Conservation (phyloP, 2,329 filamentous ascomycete genomes). For the Apiospora saccharicola region DNA sequence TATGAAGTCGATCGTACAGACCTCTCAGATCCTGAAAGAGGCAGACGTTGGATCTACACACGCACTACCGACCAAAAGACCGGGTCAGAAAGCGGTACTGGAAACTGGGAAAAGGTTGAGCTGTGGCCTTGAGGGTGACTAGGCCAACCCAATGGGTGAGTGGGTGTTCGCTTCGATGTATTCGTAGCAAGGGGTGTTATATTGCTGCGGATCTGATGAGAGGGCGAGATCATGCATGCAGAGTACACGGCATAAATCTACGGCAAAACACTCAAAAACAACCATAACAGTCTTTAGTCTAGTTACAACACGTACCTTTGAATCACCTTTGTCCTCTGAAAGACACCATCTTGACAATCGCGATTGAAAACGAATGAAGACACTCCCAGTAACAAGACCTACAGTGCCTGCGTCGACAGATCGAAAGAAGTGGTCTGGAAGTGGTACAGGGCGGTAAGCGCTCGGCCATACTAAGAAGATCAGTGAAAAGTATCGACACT, state of each 20-base stretch:
- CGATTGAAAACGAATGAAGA: background rate
- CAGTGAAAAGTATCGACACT: background rate
- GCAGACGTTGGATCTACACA: constrained; percentile 72
- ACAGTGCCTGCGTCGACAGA: background rate
- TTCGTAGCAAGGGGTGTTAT: background rate
- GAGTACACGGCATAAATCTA: background rate
- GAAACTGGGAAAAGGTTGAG: constrained; percentile 72
- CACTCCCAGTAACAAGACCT: background rate
- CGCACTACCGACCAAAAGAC: constrained; percentile 53
- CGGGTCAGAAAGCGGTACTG: constrained; percentile 38
- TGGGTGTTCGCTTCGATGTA: background rate
- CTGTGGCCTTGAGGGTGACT: constrained; percentile 65
- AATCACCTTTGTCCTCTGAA: background rate
- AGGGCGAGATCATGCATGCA: constrained; percentile 6
- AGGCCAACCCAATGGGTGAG: background rate
- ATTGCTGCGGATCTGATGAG: constrained; percentile 10
- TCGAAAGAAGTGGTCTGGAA: background rate
- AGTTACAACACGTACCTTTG: background rate
- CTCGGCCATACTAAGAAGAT: background rate
- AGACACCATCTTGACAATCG: no score
- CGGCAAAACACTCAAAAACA: background rate
- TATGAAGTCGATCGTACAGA: constrained; percentile 80
- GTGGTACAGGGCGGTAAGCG: background rate
- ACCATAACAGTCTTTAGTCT: background rate
- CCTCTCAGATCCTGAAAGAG: constrained; percentile 69